Percentiles rank a stretch among this genome's conserved stretches.
These are phyloP conservation scores for Trichoderma sp. DNA, from an alignment of 2,329 filamentous ascomycete species.

Conservation along the genomic window DNA sequence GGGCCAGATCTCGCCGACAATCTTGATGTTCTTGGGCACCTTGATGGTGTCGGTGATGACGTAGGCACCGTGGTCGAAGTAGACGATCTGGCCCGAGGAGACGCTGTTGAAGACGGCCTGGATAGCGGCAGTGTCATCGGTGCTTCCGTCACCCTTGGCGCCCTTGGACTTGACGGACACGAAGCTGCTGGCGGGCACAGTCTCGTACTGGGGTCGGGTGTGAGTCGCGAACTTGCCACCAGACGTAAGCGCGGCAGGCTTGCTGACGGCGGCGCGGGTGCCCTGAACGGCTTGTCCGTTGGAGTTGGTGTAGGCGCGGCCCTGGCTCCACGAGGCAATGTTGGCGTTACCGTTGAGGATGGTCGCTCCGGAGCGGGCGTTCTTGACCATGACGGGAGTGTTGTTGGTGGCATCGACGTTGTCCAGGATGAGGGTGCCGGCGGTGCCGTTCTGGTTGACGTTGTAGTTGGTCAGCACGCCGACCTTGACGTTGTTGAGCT, in stretches of 20 bases:
- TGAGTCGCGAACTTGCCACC: slow-evolving; percentile 75
- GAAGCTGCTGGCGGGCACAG: slow-evolving; percentile 67
- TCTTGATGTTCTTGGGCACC: slow-evolving; percentile 77
- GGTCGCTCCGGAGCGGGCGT: slow-evolving; percentile 55
- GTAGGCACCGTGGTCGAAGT: slow-evolving; percentile 76
- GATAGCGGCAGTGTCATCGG: slow-evolving; percentile 85
- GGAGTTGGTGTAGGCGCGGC: slow-evolving; percentile 66
- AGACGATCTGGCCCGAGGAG: slow-evolving; percentile 66
- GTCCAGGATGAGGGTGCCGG: slow-evolving; percentile 81
- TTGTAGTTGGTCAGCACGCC: slow-evolving; percentile 73
- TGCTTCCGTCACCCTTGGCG: slow-evolving; percentile 82
- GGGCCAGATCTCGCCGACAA: slow-evolving; percentile 90
- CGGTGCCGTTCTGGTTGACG: slow-evolving; percentile 63
- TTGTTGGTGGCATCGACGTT: slow-evolving; percentile 81
- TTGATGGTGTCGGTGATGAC: slow-evolving; percentile 69
- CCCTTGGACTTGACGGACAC: slow-evolving; percentile 80
- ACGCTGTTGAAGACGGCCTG: slow-evolving; percentile 74
- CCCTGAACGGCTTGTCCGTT: slow-evolving; percentile 61
- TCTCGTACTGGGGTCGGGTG: slow-evolving; percentile 86
- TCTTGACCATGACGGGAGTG: slow-evolving; percentile 67
- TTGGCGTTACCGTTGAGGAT: slow-evolving; percentile 71
- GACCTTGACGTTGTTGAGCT: slow-evolving; percentile 71
- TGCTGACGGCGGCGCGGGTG: slow-evolving; percentile 55
- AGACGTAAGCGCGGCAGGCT: slow-evolving; percentile 68
- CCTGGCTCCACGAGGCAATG: slow-evolving; percentile 76